phyloP scores from a whole-genome alignment of 805 yeast species.

The Cyberlindnera samutprakarnensis region DNA sequence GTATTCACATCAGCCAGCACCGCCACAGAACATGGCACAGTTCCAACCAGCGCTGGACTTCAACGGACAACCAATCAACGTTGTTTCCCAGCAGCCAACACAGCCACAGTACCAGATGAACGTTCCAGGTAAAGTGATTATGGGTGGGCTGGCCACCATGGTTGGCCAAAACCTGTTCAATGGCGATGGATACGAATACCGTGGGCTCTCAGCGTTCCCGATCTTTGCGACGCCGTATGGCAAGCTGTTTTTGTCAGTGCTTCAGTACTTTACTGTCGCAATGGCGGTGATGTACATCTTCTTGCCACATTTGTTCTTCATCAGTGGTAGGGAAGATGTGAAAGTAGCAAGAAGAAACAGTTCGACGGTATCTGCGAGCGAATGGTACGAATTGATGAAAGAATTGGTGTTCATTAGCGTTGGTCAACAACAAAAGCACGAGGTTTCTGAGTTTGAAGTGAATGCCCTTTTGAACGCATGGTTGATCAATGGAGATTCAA shows the following conservation, averaged over 20 bases:
- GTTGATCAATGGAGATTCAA: constrained; percentile 5
- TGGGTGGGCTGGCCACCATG: constrained; percentile 45
- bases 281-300: constrained; percentile 17
- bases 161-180: constrained; percentile 28
- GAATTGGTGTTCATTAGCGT: constrained; percentile 18
- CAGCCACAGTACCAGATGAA: constrained; percentile 16
- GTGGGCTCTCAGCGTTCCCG: constrained; percentile 39
- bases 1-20: constrained; percentile 7
- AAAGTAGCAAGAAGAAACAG: constrained; percentile 2
- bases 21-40: constrained; percentile 7
- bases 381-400: constrained; percentile 21
- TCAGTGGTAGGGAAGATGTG: not conserved
- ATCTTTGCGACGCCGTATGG: constrained; percentile 22
- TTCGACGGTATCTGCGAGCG: constrained; percentile 3
- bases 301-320: constrained; percentile 11
- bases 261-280: constrained; percentile 22
- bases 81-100: constrained; percentile 17
- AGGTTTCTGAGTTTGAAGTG: constrained; percentile 15
- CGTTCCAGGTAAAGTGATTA: constrained; percentile 28
- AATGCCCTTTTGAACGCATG: constrained; percentile 9
- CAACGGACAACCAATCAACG: constrained; percentile 19
- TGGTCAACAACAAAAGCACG: constrained; percentile 10
- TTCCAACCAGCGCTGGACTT: constrained; percentile 20
- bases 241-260: constrained; percentile 19
- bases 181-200: constrained; percentile 30